Evolutionary conservation across 805 yeast species (phyloP).

Genomic region (Metschnikowia lunata): DNA sequence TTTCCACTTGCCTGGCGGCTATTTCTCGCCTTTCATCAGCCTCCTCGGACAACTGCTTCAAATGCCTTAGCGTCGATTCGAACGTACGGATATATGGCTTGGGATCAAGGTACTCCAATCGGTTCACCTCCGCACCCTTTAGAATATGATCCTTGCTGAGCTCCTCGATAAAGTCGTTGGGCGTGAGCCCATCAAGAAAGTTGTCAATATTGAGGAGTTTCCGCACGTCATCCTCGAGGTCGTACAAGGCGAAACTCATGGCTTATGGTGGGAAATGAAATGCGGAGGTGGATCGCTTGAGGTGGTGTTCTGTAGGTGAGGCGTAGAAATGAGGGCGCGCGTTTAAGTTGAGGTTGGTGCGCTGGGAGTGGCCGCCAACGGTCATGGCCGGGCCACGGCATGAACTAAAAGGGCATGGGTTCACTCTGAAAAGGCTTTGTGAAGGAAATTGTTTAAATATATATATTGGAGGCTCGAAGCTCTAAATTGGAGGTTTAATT

Average conservation of each 20-base stretch:
- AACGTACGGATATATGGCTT: slow-evolving; percentile 92
- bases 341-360: too few species aligned
- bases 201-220: slow-evolving; percentile 54
- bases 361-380: too few species aligned
- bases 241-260: slow-evolving; percentile 50
- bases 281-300: too few species aligned
- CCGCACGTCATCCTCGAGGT: slow-evolving; percentile 60
- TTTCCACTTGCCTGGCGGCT: slow-evolving; percentile 54
- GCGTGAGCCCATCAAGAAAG: slow-evolving; percentile 64
- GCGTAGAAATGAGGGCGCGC: too few species aligned
- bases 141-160: slow-evolving; percentile 63
- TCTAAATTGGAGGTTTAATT: too few species aligned
- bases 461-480: too few species aligned
- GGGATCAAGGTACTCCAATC: slow-evolving; percentile 68
- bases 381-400: too few species aligned
- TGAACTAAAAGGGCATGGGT: too few species aligned
- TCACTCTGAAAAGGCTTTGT: too few species aligned
- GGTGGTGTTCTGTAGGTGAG: too few species aligned
- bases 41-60: slow-evolving; percentile 57
- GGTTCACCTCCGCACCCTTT: slow-evolving; percentile 47
- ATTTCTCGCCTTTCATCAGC: slow-evolving; percentile 46
- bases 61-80: slow-evolving; percentile 74
- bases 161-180: slow-evolving; percentile 76
- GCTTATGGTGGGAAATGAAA: not conserved
- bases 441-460: too few species aligned